Evolutionary conservation across 441 rosid genomes (phyloP).

Genomic region (Biscutella laevigata): DNA sequence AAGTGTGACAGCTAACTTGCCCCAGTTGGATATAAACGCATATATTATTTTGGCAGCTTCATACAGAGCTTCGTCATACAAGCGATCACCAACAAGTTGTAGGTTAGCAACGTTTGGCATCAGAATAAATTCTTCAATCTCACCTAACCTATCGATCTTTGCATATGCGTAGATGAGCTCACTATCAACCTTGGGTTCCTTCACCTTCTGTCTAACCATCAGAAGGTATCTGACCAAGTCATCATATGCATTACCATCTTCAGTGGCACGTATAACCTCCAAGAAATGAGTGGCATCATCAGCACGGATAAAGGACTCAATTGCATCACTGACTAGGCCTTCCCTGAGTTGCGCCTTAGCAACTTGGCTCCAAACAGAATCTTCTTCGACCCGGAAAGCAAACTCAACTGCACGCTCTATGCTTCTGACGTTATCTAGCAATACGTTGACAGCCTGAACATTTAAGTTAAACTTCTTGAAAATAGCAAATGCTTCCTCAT

Average conservation of each 20-base stretch:
- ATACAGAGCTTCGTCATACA: conserved; percentile 75
- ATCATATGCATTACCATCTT: conserved; percentile 84
- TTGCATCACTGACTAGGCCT: conserved; percentile 95
- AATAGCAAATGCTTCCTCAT: conserved; percentile 87
- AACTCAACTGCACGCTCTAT: conserved; percentile 96
- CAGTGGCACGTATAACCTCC: conserved; percentile 82
- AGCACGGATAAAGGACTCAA: conserved; percentile 94
- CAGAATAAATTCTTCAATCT: conserved; percentile 94
- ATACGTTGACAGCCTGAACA: conserved; percentile 86
- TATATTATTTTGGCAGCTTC: conserved; percentile 97
- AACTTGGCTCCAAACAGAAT: conserved; percentile 97
- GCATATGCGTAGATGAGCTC: conserved; percentile 99
- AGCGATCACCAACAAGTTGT: conserved; percentile 88
- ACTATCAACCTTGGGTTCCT: conserved; percentile 96
- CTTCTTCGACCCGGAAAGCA: conserved; percentile 97
- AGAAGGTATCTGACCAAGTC: conserved; percentile 92
- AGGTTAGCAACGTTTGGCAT: conserved; percentile 99
- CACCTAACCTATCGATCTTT: conserved; percentile 82
- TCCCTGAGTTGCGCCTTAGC: conserved; percentile 93
- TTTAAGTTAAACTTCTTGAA: conserved; percentile 97
- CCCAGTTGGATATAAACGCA: conserved; percentile 99
- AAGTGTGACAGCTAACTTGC: conserved; percentile 90
- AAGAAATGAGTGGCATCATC: conserved; percentile 92
- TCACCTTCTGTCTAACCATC: conserved; percentile 95
- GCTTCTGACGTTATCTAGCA: conserved; percentile 76